Evolutionary conservation across 2,329 filamentous ascomycete species (phyloP).

Genomic region (Clonostachys rhizophaga): DNA sequence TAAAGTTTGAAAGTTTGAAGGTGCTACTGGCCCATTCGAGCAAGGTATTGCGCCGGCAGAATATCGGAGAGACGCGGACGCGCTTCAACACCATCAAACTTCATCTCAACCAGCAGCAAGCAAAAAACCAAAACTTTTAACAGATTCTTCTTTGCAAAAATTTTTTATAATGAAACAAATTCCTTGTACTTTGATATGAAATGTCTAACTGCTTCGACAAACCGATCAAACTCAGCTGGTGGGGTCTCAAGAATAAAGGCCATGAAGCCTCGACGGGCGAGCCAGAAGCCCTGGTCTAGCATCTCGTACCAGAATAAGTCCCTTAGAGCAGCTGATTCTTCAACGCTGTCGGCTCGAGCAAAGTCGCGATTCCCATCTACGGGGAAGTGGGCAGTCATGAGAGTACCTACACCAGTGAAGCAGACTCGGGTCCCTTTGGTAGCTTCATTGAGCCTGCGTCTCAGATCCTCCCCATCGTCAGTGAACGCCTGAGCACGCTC

Average conservation of each 20-base stretch:
- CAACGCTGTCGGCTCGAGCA: conserved; percentile 5
- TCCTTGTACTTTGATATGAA: conserved; percentile 22
- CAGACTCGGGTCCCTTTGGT: conserved; percentile 26
- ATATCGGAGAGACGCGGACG: background rate
- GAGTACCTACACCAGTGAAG: conserved; percentile 28
- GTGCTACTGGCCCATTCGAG: background rate
- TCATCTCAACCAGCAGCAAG: too few species aligned
- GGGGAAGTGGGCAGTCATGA: conserved; percentile 29
- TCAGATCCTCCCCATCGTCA: conserved; percentile 18
- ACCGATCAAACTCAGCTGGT: conserved; percentile 29
- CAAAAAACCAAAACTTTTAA: too few species aligned
- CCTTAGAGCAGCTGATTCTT: conserved; percentile 22
- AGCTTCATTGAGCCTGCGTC: conserved; percentile 18
- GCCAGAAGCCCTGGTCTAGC: conserved; percentile 35
- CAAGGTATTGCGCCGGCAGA: background rate
- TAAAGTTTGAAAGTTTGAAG: background rate
- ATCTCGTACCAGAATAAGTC: conserved; percentile 42
- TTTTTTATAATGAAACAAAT: conserved; percentile 5
- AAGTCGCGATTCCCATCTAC: conserved; percentile 15
- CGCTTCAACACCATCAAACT: too few species aligned
- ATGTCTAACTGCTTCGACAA: conserved; percentile 25
- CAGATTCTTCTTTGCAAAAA: background rate
- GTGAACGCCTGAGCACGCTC: conserved; percentile 22
- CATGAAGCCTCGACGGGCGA: conserved; percentile 31
- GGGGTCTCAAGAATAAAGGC: conserved; percentile 32